phyloP scores from a whole-genome alignment of 164 flowering plant species.

The Warburgia ugandensis region DNA sequence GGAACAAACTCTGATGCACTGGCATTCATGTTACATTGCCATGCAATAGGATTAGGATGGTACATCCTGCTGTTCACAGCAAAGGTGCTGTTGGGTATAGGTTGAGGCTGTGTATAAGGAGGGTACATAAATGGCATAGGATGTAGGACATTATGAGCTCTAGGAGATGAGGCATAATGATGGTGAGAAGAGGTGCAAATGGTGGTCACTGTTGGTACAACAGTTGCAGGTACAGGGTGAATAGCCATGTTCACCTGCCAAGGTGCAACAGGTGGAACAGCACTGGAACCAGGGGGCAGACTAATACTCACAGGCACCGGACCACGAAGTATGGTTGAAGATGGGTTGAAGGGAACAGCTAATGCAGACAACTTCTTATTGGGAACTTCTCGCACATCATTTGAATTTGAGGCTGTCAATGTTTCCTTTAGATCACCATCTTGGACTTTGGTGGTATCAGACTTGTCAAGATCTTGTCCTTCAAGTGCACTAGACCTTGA shows the following conservation, averaged over 20 bases:
- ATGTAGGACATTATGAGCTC: conserved; percentile 78
- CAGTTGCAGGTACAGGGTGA: conserved; percentile 53
- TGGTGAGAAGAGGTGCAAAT: conserved; percentile 78
- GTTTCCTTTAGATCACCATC: conserved; percentile 3
- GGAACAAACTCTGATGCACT: conserved; percentile 58
- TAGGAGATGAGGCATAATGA: conserved; percentile 76
- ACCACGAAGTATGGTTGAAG: conserved; percentile 41
- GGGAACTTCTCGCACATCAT: conserved; percentile 40
- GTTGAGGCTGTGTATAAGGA: conserved; percentile 59
- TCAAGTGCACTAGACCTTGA: conserved; percentile 22
- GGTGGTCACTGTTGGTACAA: conserved; percentile 43
- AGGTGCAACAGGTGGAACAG: conserved; percentile 47
- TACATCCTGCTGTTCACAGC: conserved; percentile 46
- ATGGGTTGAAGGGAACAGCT: conserved; percentile 90
- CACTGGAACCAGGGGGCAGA: conserved; percentile 51
- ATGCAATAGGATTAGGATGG: conserved; percentile 66
- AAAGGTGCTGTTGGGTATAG: conserved; percentile 45
- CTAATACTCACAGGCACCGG: conserved; percentile 52
- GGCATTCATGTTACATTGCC: conserved; percentile 69
- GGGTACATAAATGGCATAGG: conserved; percentile 76
- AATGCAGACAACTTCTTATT: conserved; percentile 89
- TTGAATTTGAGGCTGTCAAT: conserved; percentile 11
- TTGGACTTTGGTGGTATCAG: neutral
- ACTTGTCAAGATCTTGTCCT: conserved; percentile 29
- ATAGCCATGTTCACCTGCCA: conserved; percentile 85